Percentiles rank a stretch among this genome's conserved stretches.
Evolutionary conservation across 2,329 filamentous ascomycete species (phyloP).

Genomic region (Calonectria montana): DNA sequence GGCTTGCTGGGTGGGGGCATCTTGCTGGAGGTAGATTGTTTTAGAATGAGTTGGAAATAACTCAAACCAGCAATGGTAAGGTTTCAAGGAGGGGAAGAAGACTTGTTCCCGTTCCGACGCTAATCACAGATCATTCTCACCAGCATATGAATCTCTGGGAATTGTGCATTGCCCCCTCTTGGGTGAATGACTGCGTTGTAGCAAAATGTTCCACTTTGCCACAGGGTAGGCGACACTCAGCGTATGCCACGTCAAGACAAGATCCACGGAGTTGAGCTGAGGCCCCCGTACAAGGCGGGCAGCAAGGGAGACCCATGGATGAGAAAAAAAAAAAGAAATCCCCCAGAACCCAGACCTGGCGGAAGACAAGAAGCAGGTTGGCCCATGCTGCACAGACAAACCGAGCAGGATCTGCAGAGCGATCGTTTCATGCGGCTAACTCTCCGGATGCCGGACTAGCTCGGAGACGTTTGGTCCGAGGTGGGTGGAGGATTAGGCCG

Average conservation of each 20-base stretch:
- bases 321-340: not conserved
- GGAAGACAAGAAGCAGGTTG: not conserved
- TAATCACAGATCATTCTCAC: not conserved
- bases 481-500: not conserved
- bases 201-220: not conserved
- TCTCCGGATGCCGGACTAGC: slow-evolving; percentile 5
- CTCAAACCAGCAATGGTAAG: not conserved
- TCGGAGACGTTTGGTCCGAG: not conserved
- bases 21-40: not conserved
- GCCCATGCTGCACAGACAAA: not conserved
- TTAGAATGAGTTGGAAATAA: slow-evolving; percentile 3
- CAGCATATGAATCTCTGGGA: not conserved
- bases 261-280: not conserved
- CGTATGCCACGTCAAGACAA: not conserved
- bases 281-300: not conserved
- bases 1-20: not conserved
- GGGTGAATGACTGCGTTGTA: not conserved
- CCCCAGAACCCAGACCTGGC: not conserved
- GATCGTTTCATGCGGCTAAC: slow-evolving; percentile 10
- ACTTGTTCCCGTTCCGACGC: not conserved
- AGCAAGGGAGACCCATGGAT: slow-evolving; percentile 1
- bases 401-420: slow-evolving; percentile 6
- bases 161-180: not conserved
- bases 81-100: not conserved
- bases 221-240: not conserved